Evolutionary conservation across 2,329 filamentous ascomycete species (phyloP), one percentile per base, ranked within the genome.

Genomic region (Aspergillus sp.): DNA sequence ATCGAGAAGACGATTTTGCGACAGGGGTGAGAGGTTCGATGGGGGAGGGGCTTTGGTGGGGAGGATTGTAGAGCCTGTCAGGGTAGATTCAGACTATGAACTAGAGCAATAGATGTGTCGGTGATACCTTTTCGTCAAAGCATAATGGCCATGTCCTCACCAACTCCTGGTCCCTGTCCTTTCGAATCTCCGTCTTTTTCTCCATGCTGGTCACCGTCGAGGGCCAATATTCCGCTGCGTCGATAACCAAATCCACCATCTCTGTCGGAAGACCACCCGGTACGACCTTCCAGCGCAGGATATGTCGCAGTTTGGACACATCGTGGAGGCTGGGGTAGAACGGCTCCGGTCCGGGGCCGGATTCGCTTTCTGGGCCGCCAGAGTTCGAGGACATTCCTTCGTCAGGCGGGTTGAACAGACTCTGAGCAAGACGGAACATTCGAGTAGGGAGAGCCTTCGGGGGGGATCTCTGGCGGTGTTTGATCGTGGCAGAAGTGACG

Each of bases 191-290:
- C n/a, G 36, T 43, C n/a, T 38, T 34, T 0, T 38, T 35, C 8
- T 44, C 34, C 35, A 58, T 40, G 4, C 16, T 32, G 11, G 35
- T 27, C 31, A 48, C 44, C 3, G 32, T 35, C 6, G 52, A 56
- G 1, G 51, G 42, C 54, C 54, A 57, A 32, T 57, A 57, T 32
- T 57, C 60, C 2, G 58, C 60, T 16, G 45, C 46, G 37, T 63
- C 60, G 20, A 63, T 34, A 26, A 62, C 61, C 39, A 58, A 41
- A 45, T 63, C 60, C 15, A 61, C 44, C 19, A 63, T 45, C 30
- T 63, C 60, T n/a, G 41, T 36, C 1, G 60, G 60, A 1, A 63
- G 37, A 7, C 47, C 41, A 12, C 37, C 41, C 4, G 31, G 24
- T 5, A 43, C 20, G 27, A 42, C 33, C 36, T 50, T 56, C 48